Base-by-base conservation (phyloP, 1,284 basidiomycete genomes). In the Vanrija sp. region DNA sequence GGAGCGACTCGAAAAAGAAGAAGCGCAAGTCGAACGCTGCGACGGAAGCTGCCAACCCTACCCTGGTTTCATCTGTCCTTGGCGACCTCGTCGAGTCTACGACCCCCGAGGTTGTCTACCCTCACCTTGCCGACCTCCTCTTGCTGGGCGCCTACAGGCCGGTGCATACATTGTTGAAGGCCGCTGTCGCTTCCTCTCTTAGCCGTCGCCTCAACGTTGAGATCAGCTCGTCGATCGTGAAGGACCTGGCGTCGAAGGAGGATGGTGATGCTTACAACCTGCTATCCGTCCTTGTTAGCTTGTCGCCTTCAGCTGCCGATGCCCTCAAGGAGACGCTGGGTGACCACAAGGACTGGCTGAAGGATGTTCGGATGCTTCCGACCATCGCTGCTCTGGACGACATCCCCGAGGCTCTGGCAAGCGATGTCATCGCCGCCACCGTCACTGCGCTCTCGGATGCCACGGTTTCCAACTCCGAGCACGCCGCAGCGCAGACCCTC, bases 301-400 rank as follows among this genome's bases (percentile, higher is more conserved):
- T 51, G 4, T 62, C 55, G 0, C 34, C 52, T 5, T 43, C 29
- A 3, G 59, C 62, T 1, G 57, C 62, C 3, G 34, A 46, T 25
- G 34, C 58, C 8, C 53, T 63, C 38, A 19, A 43, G 1, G 39
- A 48, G 10, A 57, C 55, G 2, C 44, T 65, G 12, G 46, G 38
- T 6, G 45, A 57, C 9, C 43, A 58, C 25, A 9, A 49, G 12
- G 21, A 38, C 4, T 57, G 48, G 28, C 48, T 64, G 7, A 19
- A 42, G 2, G 62, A 68, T 29, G 19, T 46, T 1, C 52, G 63
- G n/a, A 34, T 64, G 12, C 57, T 68, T 15, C 63, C 62, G 3
- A 50, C 61, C 3, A 39, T 63, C 1, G 59, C 55, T 0, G 51
- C 45, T 15, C 29, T 54, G 14, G 18, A 19, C 9, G n/a, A 43